These are phyloP conservation scores for Sugiyamaella americana DNA, from an alignment of 805 yeast genomes.

Conservation along the genomic window DNA sequence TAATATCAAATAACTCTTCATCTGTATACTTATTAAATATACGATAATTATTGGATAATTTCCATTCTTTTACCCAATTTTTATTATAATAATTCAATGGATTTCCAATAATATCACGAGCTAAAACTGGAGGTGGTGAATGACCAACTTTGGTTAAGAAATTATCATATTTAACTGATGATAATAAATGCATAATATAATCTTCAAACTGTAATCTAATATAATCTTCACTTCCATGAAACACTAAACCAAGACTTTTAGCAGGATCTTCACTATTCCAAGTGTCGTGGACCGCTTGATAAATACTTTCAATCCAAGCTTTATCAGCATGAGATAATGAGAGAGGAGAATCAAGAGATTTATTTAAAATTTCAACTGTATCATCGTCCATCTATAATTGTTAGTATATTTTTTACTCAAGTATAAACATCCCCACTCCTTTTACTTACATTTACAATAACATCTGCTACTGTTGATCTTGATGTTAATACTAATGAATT, in stretches of 20 bases:
- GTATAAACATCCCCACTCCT: slow-evolving; percentile 5
- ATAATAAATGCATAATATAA: slow-evolving; percentile 67
- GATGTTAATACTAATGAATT: slow-evolving; percentile 73
- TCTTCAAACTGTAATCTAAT: slow-evolving; percentile 86
- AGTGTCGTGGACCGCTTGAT: slow-evolving; percentile 43
- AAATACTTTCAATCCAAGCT: slow-evolving; percentile 62
- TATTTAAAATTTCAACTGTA: slow-evolving; percentile 43
- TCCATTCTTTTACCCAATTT: slow-evolving; percentile 49
- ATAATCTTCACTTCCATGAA: slow-evolving; percentile 77
- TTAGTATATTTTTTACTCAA: not conserved
- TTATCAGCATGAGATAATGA: slow-evolving; percentile 57
- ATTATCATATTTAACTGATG: slow-evolving; percentile 63
- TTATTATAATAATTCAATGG: slow-evolving; percentile 40
- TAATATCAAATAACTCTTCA: slow-evolving; percentile 61
- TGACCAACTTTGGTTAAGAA: slow-evolving; percentile 40
- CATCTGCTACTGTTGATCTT: slow-evolving; percentile 54
- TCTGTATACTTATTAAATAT: slow-evolving; percentile 55
- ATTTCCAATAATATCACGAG: slow-evolving; percentile 29
- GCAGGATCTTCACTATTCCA: slow-evolving; percentile 37
- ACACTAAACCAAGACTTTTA: slow-evolving; percentile 42
- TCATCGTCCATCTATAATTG: slow-evolving; percentile 23
- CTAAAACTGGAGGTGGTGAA: slow-evolving; percentile 33
- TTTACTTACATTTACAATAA: slow-evolving; percentile 63
- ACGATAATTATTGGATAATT: slow-evolving; percentile 46
- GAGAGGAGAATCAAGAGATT: slow-evolving; percentile 38